Base-by-base conservation (phyloP, 208 protist species). In the Crithidia brevicula region DNA sequence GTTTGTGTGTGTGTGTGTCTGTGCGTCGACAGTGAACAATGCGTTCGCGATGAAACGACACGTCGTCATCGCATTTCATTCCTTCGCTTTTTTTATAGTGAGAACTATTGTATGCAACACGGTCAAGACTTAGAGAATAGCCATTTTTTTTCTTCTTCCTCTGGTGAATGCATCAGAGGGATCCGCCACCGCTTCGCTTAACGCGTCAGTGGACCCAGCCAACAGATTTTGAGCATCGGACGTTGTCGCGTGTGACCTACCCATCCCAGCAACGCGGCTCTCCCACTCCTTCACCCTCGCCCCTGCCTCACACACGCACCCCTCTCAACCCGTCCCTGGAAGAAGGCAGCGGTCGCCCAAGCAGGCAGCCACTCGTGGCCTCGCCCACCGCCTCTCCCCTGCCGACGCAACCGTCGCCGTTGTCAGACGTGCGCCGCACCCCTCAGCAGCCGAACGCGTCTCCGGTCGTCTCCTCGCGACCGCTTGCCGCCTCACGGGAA, bases 121-220 rank as follows among this genome's bases (percentile, higher is more conserved):
- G n/a, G n/a, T n/a, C n/a, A n/a, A n/a, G n/a, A n/a, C n/a, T n/a
- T n/a, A n/a, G n/a, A n/a, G n/a, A n/a, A n/a, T n/a, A n/a, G n/a
- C n/a, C n/a, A n/a, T n/a, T n/a, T n/a, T n/a, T n/a, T n/a, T n/a
- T n/a, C n/a, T n/a, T n/a, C n/a, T n/a, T 25, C 33, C 20, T 52
- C 13, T 38, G 22, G 34, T 20, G 8, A 3, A 67, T 67, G 68
- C 15, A 42, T 47, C 68, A 36, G 36, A 50, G 54, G 3, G 10
- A 36, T 20, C 60, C 45, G 45, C 53, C 60, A 18, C 16, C 52
- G 2, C 60, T 74, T 23, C 62, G 20, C 28, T 76, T 70, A 40
- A 34, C 70, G 27, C 70, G 70, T 8, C 70, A 76, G 54, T 76
- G 70, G 70, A 76, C 70, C 9, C 40, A 60, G 52, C 38, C 69